Evolutionary conservation across 164 flowering plant species (phyloP).

Genomic region (Berberis vulgaris): DNA sequence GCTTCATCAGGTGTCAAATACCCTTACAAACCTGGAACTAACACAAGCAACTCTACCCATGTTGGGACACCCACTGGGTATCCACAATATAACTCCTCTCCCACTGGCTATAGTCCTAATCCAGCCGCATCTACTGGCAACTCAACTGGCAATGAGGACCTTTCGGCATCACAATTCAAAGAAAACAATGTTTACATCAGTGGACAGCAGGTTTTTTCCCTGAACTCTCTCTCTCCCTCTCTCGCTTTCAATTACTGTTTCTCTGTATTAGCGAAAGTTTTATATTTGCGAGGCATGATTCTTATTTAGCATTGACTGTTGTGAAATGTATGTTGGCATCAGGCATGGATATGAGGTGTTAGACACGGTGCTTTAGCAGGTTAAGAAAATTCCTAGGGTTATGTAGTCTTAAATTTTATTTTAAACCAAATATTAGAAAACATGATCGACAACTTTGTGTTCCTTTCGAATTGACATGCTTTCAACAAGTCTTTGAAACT

Average conservation of each 20-base stretch:
- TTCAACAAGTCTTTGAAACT: too few species aligned
- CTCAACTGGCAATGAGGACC: conserved; percentile 57
- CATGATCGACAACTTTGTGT: too few species aligned
- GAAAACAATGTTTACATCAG: conserved; percentile 55
- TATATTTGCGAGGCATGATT: neutral
- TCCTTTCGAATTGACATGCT: too few species aligned
- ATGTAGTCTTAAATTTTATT: too few species aligned
- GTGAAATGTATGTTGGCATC: too few species aligned
- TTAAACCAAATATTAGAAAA: too few species aligned
- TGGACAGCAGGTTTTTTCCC: conserved; percentile 75
- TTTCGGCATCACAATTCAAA: conserved; percentile 55
- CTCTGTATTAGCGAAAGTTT: neutral
- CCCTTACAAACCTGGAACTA: conserved; percentile 59
- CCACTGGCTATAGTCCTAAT: conserved; percentile 53
- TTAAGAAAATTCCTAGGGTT: too few species aligned
- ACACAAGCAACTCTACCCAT: conserved; percentile 51
- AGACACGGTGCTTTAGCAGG: too few species aligned
- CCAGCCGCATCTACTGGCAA: conserved; percentile 51
- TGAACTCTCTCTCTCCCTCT: neutral
- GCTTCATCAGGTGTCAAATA: conserved; percentile 46
- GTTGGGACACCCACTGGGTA: conserved; percentile 52
- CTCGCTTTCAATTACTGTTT: too few species aligned
- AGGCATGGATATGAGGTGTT: too few species aligned
- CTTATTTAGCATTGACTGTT: neutral
- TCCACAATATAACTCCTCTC: conserved; percentile 55